Conservation (phyloP, 2,329 filamentous ascomycete genomes). For the Emergomyces pasteurianus region DNA sequence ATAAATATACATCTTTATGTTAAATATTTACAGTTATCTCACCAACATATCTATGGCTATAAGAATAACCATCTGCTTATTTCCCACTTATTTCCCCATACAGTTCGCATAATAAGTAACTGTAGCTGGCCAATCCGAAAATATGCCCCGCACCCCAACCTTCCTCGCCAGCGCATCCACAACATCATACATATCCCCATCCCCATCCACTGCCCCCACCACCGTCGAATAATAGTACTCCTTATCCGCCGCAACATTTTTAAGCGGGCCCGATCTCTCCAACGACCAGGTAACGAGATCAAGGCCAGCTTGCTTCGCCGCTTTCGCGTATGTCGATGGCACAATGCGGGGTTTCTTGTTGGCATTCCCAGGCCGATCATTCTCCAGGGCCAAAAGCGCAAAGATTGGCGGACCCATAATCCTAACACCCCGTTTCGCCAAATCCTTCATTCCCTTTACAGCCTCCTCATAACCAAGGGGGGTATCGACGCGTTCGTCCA, state of each 20-base stretch:
- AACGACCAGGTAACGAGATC: conserved; percentile 58
- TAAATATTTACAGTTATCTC: background rate
- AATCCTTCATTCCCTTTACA: conserved; percentile 44
- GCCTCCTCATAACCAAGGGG: conserved; percentile 41
- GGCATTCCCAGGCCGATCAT: conserved; percentile 22
- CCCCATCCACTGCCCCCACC: conserved; percentile 43
- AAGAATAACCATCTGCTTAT: background rate
- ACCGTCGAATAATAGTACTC: conserved; percentile 44
- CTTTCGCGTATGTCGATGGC: conserved; percentile 50
- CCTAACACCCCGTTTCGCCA: conserved; percentile 46
- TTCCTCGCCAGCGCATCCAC: conserved; percentile 52
- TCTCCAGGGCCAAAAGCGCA: conserved; percentile 45
- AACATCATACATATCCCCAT: conserved; percentile 56
- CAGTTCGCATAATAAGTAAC: conserved; percentile 63
- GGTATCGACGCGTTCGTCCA: conserved; percentile 51
- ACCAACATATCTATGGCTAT: background rate
- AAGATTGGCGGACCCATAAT: conserved; percentile 53
- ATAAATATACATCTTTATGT: background rate
- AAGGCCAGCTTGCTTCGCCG: conserved; percentile 49
- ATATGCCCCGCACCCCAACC: conserved; percentile 50
- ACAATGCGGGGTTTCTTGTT: conserved; percentile 25
- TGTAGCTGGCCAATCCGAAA: conserved; percentile 58
- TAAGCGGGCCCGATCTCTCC: conserved; percentile 52
- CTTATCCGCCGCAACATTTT: conserved; percentile 38
- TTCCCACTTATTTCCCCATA: conserved; percentile 33